Base-by-base conservation (phyloP, 1,284 basidiomycete species). In the Tilletiaria anomala region DNA sequence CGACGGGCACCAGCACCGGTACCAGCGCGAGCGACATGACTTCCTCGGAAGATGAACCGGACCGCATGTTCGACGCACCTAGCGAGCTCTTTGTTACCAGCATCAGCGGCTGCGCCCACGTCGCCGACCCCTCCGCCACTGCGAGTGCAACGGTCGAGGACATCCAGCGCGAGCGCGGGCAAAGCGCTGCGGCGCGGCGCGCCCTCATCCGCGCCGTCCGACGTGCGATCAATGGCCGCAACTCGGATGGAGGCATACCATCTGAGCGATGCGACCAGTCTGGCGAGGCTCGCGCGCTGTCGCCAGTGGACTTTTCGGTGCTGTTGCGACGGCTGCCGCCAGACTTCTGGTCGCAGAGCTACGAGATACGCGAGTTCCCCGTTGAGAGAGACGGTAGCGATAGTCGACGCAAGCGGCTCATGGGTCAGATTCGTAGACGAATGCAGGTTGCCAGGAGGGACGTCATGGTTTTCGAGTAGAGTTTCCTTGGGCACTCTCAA, bases 381-480 rank as follows among this genome's bases (percentile, higher is more conserved):
- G 61, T 65, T 6, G 62, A 65, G 37, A 49, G 56, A 20, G 52
- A 50, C 15, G 54, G 44, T 3, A 48, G 47, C 35, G 57, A 54
- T 15, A 51, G 51, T 16, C 48, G 59, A 15, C 46, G 54, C 11
- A 48, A 50, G 35, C 44, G 62, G 20, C 43, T 63, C 14, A 50
- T 65, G 6, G 58, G 54, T 3, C 50, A 60, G 26, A 48, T 65
- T 32, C 46, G 61, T 3, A 42, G 62, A 8, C 43, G 59, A 8
- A 56, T 65, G 45, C 56, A 64, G 40, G 50, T 65, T 10, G 54
- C 56, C 0, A 43, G 58, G 16, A 37, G 61, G 22, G 58, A 65
- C 20, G 55, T 65, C 40, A 59, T 65, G 15, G 56, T 61, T 8
- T 64, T 37, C 22, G 36, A 37, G 15, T 37, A 23, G 22, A 5